These are phyloP conservation scores for Abrus precatorius DNA, from an alignment of 306 rosid genomes.

Conservation along the genomic window DNA sequence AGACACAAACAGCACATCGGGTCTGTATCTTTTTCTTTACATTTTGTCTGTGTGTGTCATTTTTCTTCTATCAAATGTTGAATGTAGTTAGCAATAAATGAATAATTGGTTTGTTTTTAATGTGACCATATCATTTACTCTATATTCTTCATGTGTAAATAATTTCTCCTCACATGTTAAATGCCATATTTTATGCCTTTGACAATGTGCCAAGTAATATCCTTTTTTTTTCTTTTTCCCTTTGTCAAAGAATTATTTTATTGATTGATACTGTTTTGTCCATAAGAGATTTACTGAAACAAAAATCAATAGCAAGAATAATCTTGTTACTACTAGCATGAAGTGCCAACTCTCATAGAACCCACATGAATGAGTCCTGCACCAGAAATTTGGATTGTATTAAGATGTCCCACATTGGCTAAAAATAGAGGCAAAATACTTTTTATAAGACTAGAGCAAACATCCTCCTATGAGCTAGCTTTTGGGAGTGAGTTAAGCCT, in stretches of 20 bases:
- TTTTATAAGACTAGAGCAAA: too few species aligned
- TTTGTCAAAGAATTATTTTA: background rate
- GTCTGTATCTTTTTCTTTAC: conserved; percentile 49
- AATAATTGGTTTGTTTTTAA: conserved; percentile 10
- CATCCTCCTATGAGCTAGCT: too few species aligned
- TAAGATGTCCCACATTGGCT: too few species aligned
- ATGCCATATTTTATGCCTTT: background rate
- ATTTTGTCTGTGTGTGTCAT: conserved; percentile 11
- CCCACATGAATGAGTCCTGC: background rate
- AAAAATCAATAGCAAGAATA: background rate
- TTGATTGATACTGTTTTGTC: background rate
- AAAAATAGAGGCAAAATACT: too few species aligned
- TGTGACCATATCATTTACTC: background rate
- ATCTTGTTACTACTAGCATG: background rate
- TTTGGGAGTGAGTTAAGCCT: too few species aligned
- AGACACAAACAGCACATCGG: conserved; percentile 53
- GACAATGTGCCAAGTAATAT: background rate
- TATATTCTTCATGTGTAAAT: conserved; percentile 13
- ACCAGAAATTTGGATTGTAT: background rate
- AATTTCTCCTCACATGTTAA: background rate
- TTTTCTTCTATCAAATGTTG: conserved; percentile 29
- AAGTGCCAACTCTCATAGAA: background rate
- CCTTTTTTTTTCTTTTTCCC: background rate
- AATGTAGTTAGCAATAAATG: conserved; percentile 7
- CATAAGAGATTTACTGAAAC: conserved; percentile 14